Evolutionary conservation across 495 filamentous ascomycete genomes (phyloP).

Genomic region (Xylaria intraflava): DNA sequence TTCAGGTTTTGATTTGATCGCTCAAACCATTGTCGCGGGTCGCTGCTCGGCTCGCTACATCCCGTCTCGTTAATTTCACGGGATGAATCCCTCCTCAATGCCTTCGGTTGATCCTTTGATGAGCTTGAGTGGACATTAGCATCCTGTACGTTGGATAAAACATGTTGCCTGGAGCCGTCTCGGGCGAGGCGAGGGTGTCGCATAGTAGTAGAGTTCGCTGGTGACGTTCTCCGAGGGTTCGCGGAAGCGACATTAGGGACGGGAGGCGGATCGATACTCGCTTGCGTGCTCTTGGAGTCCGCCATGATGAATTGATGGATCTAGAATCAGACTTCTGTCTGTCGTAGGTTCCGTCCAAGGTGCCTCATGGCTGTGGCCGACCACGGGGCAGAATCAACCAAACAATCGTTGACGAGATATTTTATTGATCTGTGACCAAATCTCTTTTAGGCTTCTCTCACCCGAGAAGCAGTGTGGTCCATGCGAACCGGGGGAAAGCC

Average conservation of each 20-base stretch:
- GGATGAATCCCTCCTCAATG: constrained; percentile 32
- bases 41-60: constrained; percentile 36
- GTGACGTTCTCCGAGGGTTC: constrained; percentile 32
- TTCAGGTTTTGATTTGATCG: constrained; percentile 37
- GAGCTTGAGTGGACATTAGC: neutral
- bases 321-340: neutral
- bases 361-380: neutral
- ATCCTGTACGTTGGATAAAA: neutral
- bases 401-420: neutral
- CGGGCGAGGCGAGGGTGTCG: constrained; percentile 34
- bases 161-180: constrained; percentile 22
- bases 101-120: constrained; percentile 1
- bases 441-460: neutral
- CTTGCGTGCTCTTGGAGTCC: constrained; percentile 18
- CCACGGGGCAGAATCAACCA: neutral
- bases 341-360: neutral
- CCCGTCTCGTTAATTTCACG: constrained; percentile 36
- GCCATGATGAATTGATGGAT: constrained; percentile 21
- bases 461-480: neutral
- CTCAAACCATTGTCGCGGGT: constrained; percentile 43
- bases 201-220: constrained; percentile 36
- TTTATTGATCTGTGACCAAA: neutral
- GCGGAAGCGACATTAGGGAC: constrained; percentile 25
- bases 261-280: constrained; percentile 19
- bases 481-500: neutral